These are phyloP conservation scores for Colletotrichum tanaceti DNA, from an alignment of 2,329 filamentous ascomycete species.

Conservation along the genomic window DNA sequence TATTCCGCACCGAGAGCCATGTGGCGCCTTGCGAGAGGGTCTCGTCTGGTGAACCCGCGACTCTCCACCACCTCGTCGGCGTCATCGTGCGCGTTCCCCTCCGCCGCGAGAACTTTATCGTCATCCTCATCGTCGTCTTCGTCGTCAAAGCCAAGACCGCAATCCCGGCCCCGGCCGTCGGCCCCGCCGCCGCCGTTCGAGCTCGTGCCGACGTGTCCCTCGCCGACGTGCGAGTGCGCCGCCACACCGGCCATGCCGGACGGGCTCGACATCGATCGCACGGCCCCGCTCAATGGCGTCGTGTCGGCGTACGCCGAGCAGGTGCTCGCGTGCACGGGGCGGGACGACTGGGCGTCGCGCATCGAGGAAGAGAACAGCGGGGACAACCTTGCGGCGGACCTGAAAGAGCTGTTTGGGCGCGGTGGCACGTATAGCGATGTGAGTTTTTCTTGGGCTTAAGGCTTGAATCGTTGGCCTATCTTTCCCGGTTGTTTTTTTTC, in stretches of 20 bases:
- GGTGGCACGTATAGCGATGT: slow-evolving; percentile 76
- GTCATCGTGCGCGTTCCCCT: not conserved
- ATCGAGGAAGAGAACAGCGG: slow-evolving; percentile 84
- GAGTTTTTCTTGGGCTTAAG: slow-evolving; percentile 47
- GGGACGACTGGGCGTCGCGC: slow-evolving; percentile 81
- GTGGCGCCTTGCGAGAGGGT: slow-evolving; percentile 14
- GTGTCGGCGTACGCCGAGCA: slow-evolving; percentile 85
- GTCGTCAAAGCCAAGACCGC: slow-evolving; percentile 4
- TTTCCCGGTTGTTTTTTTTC: not conserved
- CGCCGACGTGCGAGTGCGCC: slow-evolving; percentile 81
- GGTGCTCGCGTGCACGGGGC: slow-evolving; percentile 84
- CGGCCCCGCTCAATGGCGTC: slow-evolving; percentile 76
- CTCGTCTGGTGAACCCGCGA: not conserved
- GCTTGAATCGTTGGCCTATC: no score
- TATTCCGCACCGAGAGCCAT: slow-evolving; percentile 13
- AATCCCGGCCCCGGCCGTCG: slow-evolving; percentile 10
- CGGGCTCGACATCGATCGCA: slow-evolving; percentile 79
- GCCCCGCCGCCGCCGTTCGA: slow-evolving; percentile 50
- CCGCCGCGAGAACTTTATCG: not conserved
- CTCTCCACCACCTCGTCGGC: not conserved
- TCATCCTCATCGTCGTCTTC: slow-evolving; percentile 2
- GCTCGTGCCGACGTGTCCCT: slow-evolving; percentile 72
- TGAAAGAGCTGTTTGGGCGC: slow-evolving; percentile 77
- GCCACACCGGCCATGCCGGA: slow-evolving; percentile 71
- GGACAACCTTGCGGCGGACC: slow-evolving; percentile 74